A percentile compares a stretch with the other conserved stretches of the same genome.
Evolutionary conservation across 2,329 filamentous ascomycete species (phyloP).

Genomic region (Colletotrichum sp.): DNA sequence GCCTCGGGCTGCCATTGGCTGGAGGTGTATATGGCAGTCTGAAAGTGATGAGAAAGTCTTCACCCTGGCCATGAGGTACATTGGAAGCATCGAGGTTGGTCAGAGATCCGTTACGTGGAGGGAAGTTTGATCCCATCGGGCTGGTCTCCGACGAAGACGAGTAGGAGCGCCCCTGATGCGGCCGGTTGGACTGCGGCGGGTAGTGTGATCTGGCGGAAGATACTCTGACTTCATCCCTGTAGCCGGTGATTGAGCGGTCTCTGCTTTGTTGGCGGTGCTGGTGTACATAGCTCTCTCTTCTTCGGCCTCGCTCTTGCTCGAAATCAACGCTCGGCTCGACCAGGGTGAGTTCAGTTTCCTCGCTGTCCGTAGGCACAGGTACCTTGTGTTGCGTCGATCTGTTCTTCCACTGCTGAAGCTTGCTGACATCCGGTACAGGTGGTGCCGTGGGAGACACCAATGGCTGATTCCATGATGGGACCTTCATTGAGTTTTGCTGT

Average conservation of each 20-base stretch:
- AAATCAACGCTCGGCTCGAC: conserved; percentile 5
- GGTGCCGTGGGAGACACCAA: conserved; percentile 32
- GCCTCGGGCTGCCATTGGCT: not conserved
- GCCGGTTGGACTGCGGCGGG: conserved; percentile 17
- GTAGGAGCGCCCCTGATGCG: not conserved
- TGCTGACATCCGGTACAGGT: conserved; percentile 33
- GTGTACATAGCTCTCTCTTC: conserved; percentile 18
- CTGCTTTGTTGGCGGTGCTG: conserved; percentile 19
- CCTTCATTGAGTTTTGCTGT: not conserved
- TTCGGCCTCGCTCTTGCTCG: conserved; percentile 8
- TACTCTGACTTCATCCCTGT: conserved; percentile 12
- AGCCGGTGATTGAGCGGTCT: conserved; percentile 18
- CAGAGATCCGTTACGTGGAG: not conserved
- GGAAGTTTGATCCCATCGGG: not conserved
- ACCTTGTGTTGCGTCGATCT: not conserved
- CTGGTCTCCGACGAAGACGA: conserved; percentile 9
- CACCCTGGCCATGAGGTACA: not conserved
- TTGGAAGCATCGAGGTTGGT: not conserved
- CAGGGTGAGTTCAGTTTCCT: not conserved
- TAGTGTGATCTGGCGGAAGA: conserved; percentile 21
- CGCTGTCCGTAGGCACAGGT: not conserved
- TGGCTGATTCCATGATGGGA: conserved; percentile 25
- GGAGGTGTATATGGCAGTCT: conserved; percentile 19
- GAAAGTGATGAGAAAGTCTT: conserved; percentile 13
- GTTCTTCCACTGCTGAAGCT: conserved; percentile 34